Base-by-base conservation (phyloP, 1,139 yeast species). In the Kodamaea suecica region DNA sequence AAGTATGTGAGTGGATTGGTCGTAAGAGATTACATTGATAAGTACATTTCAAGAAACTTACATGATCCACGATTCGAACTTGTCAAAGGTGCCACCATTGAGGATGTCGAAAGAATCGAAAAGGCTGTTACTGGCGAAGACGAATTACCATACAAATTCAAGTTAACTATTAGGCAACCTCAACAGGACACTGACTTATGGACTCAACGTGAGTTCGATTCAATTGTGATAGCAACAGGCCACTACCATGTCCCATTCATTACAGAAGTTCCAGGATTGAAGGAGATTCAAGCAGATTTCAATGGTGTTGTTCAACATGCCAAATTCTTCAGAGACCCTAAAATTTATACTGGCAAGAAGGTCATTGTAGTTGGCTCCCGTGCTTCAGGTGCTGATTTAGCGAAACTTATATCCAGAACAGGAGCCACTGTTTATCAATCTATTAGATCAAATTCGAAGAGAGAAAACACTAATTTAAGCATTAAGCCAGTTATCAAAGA, bases 181-280 rank as follows among this genome's bases (percentile, higher is more conserved):
- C 39, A 47, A 2, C 44, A 39, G 27, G 45, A 35, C 10, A 16
- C 25, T 2, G 52, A 38, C 6, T 44, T 44, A 9, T 73, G 73
- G 78, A 68, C 55, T 42, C 56, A 50, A 21, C 61, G 66, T 30
- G 53, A 53, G 14, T 76, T 65, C 45, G 80, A 76, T 50, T 68
- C 70, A n/a, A 64, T 76, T 3, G 66, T 76, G 4, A 55, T 75
- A 8, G 73, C 80, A 1, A 67, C 70, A 30, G 83, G 83, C 12
- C 81, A 76, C 47, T 77, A 73, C 48, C 67, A 70, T 16, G 65
- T 67, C 4, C 81, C 81, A 2, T 61, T 48, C 35, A 58, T 73
- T 25, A 82, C 82, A 2, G 44, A 52, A 9, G 65, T 70, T 4
- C 56, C 63, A 3, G 78, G 78, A 0, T 50, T 71, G 29, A 45